Evolutionary conservation across 352 stramenopile genomes (phyloP).

Genomic region (Pythium brachiatum): DNA sequence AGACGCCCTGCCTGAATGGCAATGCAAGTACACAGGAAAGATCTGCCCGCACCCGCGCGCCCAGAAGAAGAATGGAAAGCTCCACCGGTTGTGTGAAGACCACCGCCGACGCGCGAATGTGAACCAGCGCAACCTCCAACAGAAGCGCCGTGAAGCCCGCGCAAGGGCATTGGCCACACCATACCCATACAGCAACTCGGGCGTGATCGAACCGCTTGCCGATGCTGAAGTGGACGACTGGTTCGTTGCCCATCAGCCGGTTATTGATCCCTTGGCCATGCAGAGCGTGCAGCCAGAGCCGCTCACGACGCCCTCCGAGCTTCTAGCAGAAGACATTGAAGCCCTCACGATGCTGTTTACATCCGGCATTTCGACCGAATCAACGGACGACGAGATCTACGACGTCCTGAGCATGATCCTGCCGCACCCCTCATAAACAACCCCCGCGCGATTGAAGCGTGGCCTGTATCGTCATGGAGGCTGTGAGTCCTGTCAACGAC

Average conservation of each 20-base stretch:
- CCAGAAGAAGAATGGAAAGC: slow-evolving; percentile 56
- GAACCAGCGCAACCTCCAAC: slow-evolving; percentile 43
- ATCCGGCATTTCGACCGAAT: slow-evolving; percentile 11
- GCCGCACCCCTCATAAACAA: no score
- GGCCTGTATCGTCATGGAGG: no score
- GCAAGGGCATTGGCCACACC: slow-evolving; percentile 3
- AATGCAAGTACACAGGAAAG: slow-evolving; percentile 45
- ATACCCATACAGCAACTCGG: slow-evolving; percentile 6
- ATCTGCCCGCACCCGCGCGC: slow-evolving; percentile 49
- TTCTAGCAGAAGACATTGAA: slow-evolving; percentile 16
- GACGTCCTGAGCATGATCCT: slow-evolving; percentile 4
- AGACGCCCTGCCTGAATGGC: slow-evolving; percentile 23
- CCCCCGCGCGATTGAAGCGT: no score
- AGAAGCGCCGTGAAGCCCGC: slow-evolving; percentile 33
- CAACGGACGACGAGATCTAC: slow-evolving; percentile 20
- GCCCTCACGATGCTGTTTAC: slow-evolving; percentile 18
- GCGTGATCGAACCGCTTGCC: neutral
- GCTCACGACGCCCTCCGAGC: slow-evolving; percentile 6
- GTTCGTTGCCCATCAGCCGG: neutral
- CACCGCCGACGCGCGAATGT: slow-evolving; percentile 59
- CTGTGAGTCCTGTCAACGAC: no score
- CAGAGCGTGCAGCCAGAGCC: slow-evolving; percentile 4
- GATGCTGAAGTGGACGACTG: slow-evolving; percentile 14
- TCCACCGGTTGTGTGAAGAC: slow-evolving; percentile 60
- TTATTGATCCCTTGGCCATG: neutral